phyloP scores from a whole-genome alignment of 2,329 filamentous ascomycete genomes.

The Colletotrichum gloeosporioides region DNA sequence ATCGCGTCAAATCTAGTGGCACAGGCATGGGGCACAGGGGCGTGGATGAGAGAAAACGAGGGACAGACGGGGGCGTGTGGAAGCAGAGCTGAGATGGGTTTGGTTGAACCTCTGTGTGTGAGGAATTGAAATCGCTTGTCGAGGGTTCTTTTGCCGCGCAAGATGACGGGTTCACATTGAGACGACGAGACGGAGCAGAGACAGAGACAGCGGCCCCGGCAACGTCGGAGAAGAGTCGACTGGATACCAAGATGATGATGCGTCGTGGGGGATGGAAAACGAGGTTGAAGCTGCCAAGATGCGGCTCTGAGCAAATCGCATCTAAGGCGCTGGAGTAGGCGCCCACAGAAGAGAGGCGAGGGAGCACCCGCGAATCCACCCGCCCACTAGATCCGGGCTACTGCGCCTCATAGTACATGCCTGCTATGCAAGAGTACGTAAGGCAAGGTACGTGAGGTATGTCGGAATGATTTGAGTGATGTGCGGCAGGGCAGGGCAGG shows the following conservation, averaged over 20 bases:
- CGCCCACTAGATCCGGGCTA: neutral
- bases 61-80: neutral
- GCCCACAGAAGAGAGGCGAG: neutral
- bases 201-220: neutral
- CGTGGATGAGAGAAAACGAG: neutral
- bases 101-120: neutral
- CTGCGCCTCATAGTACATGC: neutral
- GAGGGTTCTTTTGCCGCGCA: neutral
- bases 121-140: neutral
- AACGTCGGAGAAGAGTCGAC: neutral
- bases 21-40: neutral
- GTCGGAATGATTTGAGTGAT: neutral
- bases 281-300: slow-evolving; percentile 15
- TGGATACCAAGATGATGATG: neutral
- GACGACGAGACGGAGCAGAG: neutral
- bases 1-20: slow-evolving; percentile 5
- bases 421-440: neutral
- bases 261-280: neutral
- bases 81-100: neutral
- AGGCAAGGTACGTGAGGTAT: neutral
- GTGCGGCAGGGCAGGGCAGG: neutral
- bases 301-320: slow-evolving; percentile 11
- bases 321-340: neutral
- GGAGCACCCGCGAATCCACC: neutral
- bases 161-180: neutral